phyloP scores from a whole-genome alignment of 495 filamentous ascomycete genomes.

The Xylaria grammica region DNA sequence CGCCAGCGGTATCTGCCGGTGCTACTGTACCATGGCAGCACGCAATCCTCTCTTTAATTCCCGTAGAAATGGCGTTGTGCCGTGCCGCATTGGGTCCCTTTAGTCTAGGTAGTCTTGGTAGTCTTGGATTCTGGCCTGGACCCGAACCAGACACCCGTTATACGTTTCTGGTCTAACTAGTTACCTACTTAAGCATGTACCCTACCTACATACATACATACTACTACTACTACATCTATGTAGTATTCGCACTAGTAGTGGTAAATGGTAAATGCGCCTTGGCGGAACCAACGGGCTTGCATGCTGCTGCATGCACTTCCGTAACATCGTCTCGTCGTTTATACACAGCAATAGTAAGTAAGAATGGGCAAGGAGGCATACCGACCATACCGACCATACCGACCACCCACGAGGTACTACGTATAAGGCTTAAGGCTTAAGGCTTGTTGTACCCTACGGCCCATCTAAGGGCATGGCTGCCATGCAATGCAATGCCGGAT shows the following conservation, averaged over 20 bases:
- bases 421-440: background rate
- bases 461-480: background rate
- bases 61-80: too few species aligned
- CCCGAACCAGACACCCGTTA: too few species aligned
- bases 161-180: background rate
- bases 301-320: constrained; percentile 16
- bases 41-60: constrained; percentile 8
- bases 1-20: constrained; percentile 18
- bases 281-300: constrained; percentile 19
- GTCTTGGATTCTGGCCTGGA: too few species aligned
- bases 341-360: constrained; percentile 10
- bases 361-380: too few species aligned
- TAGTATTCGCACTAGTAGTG: too few species aligned
- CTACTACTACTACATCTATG: too few species aligned
- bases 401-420: too few species aligned
- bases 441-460: background rate
- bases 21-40: constrained; percentile 6
- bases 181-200: too few species aligned
- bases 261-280: constrained; percentile 11
- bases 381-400: too few species aligned
- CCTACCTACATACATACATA: too few species aligned
- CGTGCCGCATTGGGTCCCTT: background rate
- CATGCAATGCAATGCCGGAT: background rate
- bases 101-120: too few species aligned
- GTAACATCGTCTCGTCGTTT: constrained; percentile 10